These are phyloP conservation scores for Solanum etuberosum DNA, from an alignment of 257 asterid genomes.

Conservation along the genomic window DNA sequence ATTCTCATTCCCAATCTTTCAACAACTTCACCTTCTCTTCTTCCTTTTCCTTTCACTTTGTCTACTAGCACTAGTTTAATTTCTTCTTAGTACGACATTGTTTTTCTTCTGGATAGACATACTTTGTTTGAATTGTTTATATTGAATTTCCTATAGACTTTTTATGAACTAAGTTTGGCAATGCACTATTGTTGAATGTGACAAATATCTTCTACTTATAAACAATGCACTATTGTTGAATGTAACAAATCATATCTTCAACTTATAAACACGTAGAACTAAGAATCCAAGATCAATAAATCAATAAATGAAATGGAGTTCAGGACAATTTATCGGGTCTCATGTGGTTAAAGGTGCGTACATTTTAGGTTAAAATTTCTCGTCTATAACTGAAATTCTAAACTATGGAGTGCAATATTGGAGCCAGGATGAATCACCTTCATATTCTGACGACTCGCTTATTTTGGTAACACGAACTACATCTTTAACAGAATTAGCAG, in stretches of 20 bases:
- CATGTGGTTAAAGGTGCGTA: background rate
- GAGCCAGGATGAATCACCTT: background rate
- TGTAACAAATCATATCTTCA: background rate
- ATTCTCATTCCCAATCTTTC: background rate
- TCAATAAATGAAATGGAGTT: background rate
- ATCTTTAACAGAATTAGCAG: background rate
- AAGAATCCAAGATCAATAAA: background rate
- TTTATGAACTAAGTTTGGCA: background rate
- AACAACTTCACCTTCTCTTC: slow-evolving; percentile 7
- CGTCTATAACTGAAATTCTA: background rate
- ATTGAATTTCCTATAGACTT: background rate
- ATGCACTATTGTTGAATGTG: background rate
- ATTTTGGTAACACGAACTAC: background rate
- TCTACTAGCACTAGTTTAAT: background rate
- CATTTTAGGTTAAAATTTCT: background rate
- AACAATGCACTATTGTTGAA: background rate
- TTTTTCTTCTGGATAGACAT: background rate
- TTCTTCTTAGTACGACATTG: background rate
- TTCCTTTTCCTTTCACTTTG: background rate
- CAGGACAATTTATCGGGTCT: background rate
- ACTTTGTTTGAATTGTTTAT: background rate
- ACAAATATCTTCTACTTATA: background rate
- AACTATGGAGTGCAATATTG: background rate
- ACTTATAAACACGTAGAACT: background rate
- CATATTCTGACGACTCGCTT: background rate